Base-by-base conservation (phyloP, 2,329 filamentous ascomycete genomes). In the Clarireedia homoeocarpa region DNA sequence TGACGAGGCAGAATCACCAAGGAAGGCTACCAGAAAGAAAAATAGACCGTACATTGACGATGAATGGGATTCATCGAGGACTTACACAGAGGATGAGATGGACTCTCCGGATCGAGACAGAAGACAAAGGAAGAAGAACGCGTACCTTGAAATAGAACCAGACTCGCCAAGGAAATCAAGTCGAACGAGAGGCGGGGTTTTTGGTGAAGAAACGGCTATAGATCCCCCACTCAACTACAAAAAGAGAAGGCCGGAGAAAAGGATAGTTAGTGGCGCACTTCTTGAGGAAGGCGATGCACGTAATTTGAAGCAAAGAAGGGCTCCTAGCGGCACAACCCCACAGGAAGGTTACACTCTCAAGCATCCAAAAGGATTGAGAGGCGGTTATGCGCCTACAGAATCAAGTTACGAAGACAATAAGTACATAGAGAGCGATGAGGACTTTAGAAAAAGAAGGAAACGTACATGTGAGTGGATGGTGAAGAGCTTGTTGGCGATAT, bases 241-340 rank as follows among this genome's bases (percentile, higher is more conserved):
- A 36, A 62, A 59, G 49, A 65, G 64, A 53, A 78, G 30, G 30
- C 9, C 30, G 30, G 30, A 77, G 66, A 77, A 77, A 56, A 74
- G 86, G 59, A 75, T 88, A n/a, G 84, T 86, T 20, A 89, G 86
- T 60, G 86, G 85, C 20, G 83, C 84, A 0, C 72, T 86, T 17
- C 73, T 87, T 62, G 86, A 89, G 65, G 86, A 89, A 68, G 86
- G 85, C 0, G 75, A 74, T 74, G 71, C 71, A 66, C 79, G 65
- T 74, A 77, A 65, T 69, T 73, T 66, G 71, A 71, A 64, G 59
- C 75, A 73, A 63, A 80, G 74, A 66, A 82, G 83, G 47, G 51
- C 38, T n/a, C 34, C 42, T 20, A 30, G 55, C 48, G 48, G 60
- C 46, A 10, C 47, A 17, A 36, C 10, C 5, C 27, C 23, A 9